Percentiles rank a stretch among this genome's conserved stretches.
Conservation (phyloP, 1,139 yeast genomes). For the Hanseniaspora sp. region DNA sequence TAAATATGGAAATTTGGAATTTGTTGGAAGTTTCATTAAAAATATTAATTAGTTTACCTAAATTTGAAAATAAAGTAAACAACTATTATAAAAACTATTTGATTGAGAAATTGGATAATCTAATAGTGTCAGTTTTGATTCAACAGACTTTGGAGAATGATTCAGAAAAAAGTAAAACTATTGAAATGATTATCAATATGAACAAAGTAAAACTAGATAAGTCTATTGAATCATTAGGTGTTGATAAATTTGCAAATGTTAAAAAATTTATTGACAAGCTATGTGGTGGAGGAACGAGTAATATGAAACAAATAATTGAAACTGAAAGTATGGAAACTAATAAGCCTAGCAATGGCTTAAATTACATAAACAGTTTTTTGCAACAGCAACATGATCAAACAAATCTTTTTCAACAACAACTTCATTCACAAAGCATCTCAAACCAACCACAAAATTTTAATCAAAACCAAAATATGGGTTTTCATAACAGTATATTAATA, state of each 20-base stretch:
- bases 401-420: not conserved
- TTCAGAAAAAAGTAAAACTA: not conserved
- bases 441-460: not conserved
- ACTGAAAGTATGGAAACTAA: not conserved
- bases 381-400: not conserved
- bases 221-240: conserved; percentile 1
- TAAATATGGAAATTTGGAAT: conserved; percentile 33
- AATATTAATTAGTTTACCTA: conserved; percentile 58
- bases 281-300: not conserved
- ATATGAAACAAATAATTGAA: not conserved
- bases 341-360: not conserved
- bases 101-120: conserved; percentile 65
- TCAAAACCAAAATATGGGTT: not conserved
- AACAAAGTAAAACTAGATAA: conserved; percentile 1
- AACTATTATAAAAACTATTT: conserved; percentile 65
- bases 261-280: conserved; percentile 7
- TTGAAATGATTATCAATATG: conserved; percentile 13
- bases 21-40: conserved; percentile 53
- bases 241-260: conserved; percentile 1
- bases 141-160: conserved; percentile 19
- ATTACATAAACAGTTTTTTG: conserved; percentile 6
- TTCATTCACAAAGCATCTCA: not conserved
- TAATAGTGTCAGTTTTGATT: conserved; percentile 41
- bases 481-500: conserved; percentile 13
- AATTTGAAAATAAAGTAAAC: conserved; percentile 58